A percentile compares a stretch with the other conserved stretches of the same genome.
These are phyloP conservation scores for Claviceps pazoutovae DNA, from an alignment of 2,329 filamentous ascomycete genomes.

Conservation along the genomic window DNA sequence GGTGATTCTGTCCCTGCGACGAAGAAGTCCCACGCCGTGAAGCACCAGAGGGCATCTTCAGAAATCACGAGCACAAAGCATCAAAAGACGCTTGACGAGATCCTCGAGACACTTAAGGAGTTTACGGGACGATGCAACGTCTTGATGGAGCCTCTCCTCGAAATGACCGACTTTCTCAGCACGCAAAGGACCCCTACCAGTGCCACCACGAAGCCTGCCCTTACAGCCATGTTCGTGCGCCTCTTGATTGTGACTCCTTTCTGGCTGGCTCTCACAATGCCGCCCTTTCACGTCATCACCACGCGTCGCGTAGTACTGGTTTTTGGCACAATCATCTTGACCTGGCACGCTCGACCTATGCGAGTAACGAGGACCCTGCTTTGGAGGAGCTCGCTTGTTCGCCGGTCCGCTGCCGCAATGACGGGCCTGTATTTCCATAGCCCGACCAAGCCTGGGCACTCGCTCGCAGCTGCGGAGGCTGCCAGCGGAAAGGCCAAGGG, in stretches of 20 bases:
- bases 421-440: slow-evolving; percentile 67
- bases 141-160: slow-evolving; percentile 73
- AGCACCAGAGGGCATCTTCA: slow-evolving; percentile 32
- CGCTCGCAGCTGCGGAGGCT: slow-evolving; percentile 12
- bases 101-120: slow-evolving; percentile 81
- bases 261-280: slow-evolving; percentile 73
- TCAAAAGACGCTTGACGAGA: slow-evolving; percentile 93
- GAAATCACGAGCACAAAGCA: slow-evolving; percentile 57
- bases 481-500: slow-evolving; percentile 11
- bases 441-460: slow-evolving; percentile 21
- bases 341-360: slow-evolving; percentile 83
- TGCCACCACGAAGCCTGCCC: slow-evolving; percentile 76
- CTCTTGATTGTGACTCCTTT: slow-evolving; percentile 78
- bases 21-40: slow-evolving; percentile 13
- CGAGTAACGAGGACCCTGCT: slow-evolving; percentile 75
- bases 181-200: slow-evolving; percentile 83
- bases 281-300: slow-evolving; percentile 73
- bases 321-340: slow-evolving; percentile 72
- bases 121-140: slow-evolving; percentile 89
- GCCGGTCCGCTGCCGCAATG: slow-evolving; percentile 53
- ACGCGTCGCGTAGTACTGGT: slow-evolving; percentile 72
- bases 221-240: slow-evolving; percentile 79
- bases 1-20: slow-evolving; percentile 13
- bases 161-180: slow-evolving; percentile 83
- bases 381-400: slow-evolving; percentile 72